phyloP scores from a whole-genome alignment of 805 yeast genomes.

The Candida lessepsii region DNA sequence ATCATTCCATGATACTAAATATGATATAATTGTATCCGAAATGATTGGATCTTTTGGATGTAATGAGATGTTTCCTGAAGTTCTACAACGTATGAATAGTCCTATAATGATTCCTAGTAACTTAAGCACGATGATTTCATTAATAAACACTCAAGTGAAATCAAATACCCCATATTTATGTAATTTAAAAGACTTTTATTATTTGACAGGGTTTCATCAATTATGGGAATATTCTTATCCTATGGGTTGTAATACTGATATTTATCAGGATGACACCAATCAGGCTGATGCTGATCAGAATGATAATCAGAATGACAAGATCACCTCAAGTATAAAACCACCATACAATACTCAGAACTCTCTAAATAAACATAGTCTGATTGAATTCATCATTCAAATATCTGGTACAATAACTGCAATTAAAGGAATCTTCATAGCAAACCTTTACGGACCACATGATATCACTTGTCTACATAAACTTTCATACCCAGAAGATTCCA shows the following conservation, averaged over 20 bases:
- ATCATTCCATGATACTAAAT: constrained; percentile 25
- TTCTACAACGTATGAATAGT: constrained; percentile 26
- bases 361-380: neutral
- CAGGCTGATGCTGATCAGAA: too few relatives aligned
- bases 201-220: constrained; percentile 1
- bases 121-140: constrained; percentile 62
- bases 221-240: constrained; percentile 16
- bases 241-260: too few relatives aligned
- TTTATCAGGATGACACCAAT: too few relatives aligned
- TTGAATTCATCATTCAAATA: constrained; percentile 40
- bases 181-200: constrained; percentile 12
- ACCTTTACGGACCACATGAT: constrained; percentile 56
- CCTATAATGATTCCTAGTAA: constrained; percentile 41
- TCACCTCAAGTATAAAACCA: too few relatives aligned
- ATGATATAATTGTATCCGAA: constrained; percentile 73
- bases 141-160: constrained; percentile 41
- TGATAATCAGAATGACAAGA: too few relatives aligned
- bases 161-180: constrained; percentile 10
- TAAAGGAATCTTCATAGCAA: constrained; percentile 72
- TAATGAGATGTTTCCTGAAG: constrained; percentile 87
- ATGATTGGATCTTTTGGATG: constrained; percentile 90
- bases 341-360: too few relatives aligned
- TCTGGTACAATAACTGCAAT: constrained; percentile 68
- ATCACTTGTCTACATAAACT: constrained; percentile 21
- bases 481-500: neutral